These are phyloP conservation scores for Vaccinium corymbosum DNA, from an alignment of 148 eudicot genomes.

Conservation along the genomic window DNA sequence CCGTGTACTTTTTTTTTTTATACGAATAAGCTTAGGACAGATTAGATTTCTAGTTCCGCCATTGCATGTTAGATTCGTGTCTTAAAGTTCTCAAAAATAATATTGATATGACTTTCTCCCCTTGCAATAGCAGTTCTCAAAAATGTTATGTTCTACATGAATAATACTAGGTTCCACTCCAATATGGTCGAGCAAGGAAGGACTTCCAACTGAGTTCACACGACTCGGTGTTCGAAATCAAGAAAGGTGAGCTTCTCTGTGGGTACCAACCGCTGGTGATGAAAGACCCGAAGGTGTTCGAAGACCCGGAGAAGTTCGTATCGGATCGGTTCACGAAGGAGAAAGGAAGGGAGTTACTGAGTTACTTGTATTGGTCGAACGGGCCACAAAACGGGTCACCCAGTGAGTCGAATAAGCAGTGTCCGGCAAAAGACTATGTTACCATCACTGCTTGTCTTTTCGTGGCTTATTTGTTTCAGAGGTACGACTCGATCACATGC, in stretches of 20 bases:
- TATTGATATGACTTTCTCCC: too few species aligned
- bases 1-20: too few species aligned
- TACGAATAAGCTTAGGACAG: too few species aligned
- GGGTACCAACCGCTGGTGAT: conserved; percentile 70
- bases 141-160: neutral
- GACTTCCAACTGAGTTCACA: conserved; percentile 61
- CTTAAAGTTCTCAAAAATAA: too few species aligned
- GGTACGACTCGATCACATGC: conserved; percentile 57
- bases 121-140: neutral
- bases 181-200: conserved; percentile 71
- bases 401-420: conserved; percentile 63
- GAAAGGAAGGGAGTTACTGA: conserved; percentile 46
- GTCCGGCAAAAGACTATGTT: conserved; percentile 65
- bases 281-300: conserved; percentile 69
- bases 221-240: conserved; percentile 53
- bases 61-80: too few species aligned
- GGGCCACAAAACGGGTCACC: conserved; percentile 72
- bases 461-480: conserved; percentile 56
- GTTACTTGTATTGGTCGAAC: conserved; percentile 81
- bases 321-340: conserved; percentile 51
- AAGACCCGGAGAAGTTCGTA: conserved; percentile 59
- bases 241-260: conserved; percentile 85
- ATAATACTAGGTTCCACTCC: conserved; percentile 34
- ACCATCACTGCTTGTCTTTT: conserved; percentile 57
- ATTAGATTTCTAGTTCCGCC: too few species aligned